These are phyloP conservation scores for Colletotrichum sp. DNA, from an alignment of 2,329 filamentous ascomycete species.

Conservation along the genomic window DNA sequence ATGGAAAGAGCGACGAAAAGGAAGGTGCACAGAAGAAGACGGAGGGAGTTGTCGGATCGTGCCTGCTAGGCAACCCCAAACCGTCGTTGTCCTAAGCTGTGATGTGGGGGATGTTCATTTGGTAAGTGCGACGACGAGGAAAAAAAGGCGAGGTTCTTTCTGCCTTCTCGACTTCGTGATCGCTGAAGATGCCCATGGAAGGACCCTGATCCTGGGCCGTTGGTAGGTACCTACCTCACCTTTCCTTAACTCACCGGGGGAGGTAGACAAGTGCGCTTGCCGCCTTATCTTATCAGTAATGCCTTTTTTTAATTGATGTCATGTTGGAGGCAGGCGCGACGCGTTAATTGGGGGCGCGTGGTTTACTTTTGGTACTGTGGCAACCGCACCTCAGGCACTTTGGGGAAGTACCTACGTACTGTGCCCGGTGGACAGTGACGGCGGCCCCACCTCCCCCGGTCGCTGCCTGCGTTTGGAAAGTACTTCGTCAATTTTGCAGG, in stretches of 20 bases:
- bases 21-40: not conserved
- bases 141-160: not conserved
- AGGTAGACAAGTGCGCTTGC: not conserved
- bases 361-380: not conserved
- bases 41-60: not conserved
- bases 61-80: not conserved
- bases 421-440: not conserved
- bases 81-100: not conserved
- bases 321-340: not conserved
- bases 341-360: slow-evolving; percentile 5
- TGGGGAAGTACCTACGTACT: too few species aligned
- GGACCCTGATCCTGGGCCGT: not conserved
- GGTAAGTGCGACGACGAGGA: not conserved
- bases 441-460: not conserved
- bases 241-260: not conserved
- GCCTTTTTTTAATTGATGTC: not conserved
- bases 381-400: not conserved
- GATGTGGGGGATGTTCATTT: not conserved
- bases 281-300: slow-evolving; percentile 11
- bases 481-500: not conserved
- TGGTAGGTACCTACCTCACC: not conserved
- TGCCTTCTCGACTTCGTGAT: not conserved
- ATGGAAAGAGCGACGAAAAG: not conserved
- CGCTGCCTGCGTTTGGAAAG: not conserved
- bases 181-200: not conserved